Conservation (phyloP, 2,329 filamentous ascomycete genomes). For the Pseudopithomyces maydicus region DNA sequence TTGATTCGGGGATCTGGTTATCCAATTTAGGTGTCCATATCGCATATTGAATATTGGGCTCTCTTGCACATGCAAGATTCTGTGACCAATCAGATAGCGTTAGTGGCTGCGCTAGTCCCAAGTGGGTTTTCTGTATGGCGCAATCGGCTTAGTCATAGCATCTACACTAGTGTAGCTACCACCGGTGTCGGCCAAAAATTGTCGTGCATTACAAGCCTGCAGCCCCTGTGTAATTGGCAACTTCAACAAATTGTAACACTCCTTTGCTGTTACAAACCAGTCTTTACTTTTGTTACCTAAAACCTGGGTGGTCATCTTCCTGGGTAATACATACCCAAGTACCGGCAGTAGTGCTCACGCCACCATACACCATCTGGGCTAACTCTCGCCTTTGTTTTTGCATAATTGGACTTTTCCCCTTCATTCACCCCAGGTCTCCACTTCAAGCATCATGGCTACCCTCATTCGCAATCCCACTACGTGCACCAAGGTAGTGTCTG, state of each 20-base stretch:
- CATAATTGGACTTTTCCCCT: background rate
- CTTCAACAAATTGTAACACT: background rate
- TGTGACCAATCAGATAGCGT: no score
- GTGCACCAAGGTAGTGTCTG: background rate
- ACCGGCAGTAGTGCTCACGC: background rate
- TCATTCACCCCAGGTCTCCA: background rate
- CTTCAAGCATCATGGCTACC: background rate
- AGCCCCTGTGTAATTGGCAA: background rate
- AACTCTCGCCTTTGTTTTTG: background rate
- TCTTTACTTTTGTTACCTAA: no score
- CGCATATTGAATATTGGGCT: no score
- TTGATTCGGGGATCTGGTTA: no score
- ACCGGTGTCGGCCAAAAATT: background rate
- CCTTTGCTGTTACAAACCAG: no score
- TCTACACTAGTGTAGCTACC: background rate
- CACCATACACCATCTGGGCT: background rate
- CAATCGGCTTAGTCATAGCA: constrained; percentile 5
- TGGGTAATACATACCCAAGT: background rate
- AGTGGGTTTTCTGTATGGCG: background rate
- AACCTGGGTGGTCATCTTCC: no score
- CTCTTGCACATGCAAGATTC: no score
- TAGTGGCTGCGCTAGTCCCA: background rate
- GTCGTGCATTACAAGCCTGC: background rate
- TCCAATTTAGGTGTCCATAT: no score
- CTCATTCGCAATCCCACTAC: background rate